Evolutionary conservation across 768 basidiomycete species (phyloP), one percentile per base, ranked within the genome.

Genomic region (Megacollybia marginata): DNA sequence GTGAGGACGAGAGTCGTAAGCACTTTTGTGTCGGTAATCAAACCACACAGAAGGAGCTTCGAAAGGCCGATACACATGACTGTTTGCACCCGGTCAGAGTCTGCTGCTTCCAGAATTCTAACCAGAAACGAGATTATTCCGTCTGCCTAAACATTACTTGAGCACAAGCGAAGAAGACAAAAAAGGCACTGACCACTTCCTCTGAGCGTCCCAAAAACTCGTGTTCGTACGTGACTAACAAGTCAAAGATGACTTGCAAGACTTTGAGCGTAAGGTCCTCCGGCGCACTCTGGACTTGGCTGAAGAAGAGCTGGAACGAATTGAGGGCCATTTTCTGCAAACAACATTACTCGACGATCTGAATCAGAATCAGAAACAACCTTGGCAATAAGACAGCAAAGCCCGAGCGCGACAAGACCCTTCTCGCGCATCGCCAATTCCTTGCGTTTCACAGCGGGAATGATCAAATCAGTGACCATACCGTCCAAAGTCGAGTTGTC

Each of bases 371-470:
- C 23, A 43, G 47, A 5, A 52, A 64, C 8, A 53, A 83, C 83
- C 68, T 83, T 79, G 28, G 87, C 90, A 52, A 96, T 90, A 50
- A 93, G 78, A 58, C 85, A 92, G 61, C 89, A 92, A 12, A 94
- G 69, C 1, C 91, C 92, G 1, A 96, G 71, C 52, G 82, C 80
- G 49, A 88, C 70, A 10, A 93, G 71, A 1, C 91, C 91, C 62
- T 86, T 83, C 63, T 92, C 88, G 36, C 89, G 76, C 57, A 94
- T 73, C 1, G 76, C 72, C 5, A 88, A 73, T 56, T 95, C 92
- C 66, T 94, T 94, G 47, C 90, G 80, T 60, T 85, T 83, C 42
- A 97, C 89, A 5, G 90, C 82, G 2, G 95, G 95, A 32, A 96
- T 80, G 59, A 97, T 91, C 15, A 99, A 71, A 57, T 97, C 92